phyloP scores from a whole-genome alignment of 495 filamentous ascomycete species.

The Penicillium soppii region DNA sequence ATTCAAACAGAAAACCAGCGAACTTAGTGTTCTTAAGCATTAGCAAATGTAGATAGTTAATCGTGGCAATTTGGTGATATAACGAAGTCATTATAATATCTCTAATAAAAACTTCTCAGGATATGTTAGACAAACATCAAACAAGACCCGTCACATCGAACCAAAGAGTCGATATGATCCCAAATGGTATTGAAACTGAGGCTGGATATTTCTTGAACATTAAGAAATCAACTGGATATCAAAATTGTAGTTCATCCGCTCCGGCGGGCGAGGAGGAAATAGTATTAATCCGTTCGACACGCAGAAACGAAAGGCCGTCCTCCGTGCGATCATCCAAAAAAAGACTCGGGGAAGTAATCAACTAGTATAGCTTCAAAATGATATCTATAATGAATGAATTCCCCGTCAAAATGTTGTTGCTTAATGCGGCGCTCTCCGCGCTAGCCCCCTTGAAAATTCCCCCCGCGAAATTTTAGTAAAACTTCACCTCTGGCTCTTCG shows the following conservation, averaged over 20 bases:
- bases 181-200: too few species aligned
- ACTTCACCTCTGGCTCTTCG: slow-evolving; percentile 37
- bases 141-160: too few species aligned
- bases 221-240: not conserved
- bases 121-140: too few species aligned
- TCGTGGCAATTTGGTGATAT: too few species aligned
- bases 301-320: slow-evolving; percentile 52
- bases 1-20: too few species aligned
- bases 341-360: slow-evolving; percentile 24
- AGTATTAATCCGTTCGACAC: slow-evolving; percentile 51
- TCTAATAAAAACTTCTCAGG: too few species aligned
- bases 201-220: not conserved
- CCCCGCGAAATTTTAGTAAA: slow-evolving; percentile 45
- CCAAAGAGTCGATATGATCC: too few species aligned
- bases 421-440: slow-evolving; percentile 34
- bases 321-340: slow-evolving; percentile 42
- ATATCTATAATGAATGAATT: slow-evolving; percentile 3
- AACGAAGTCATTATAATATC: too few species aligned
- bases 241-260: slow-evolving; percentile 20
- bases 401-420: slow-evolving; percentile 34
- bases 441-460: slow-evolving; percentile 42
- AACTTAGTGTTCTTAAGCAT: too few species aligned
- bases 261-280: slow-evolving; percentile 47
- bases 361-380: slow-evolving; percentile 9
- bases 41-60: too few species aligned